Percentiles rank a stretch among this genome's conserved stretches.
phyloP scores from a whole-genome alignment of 176 grass and related monocot species.

The Miscanthus lutarioriparius region DNA sequence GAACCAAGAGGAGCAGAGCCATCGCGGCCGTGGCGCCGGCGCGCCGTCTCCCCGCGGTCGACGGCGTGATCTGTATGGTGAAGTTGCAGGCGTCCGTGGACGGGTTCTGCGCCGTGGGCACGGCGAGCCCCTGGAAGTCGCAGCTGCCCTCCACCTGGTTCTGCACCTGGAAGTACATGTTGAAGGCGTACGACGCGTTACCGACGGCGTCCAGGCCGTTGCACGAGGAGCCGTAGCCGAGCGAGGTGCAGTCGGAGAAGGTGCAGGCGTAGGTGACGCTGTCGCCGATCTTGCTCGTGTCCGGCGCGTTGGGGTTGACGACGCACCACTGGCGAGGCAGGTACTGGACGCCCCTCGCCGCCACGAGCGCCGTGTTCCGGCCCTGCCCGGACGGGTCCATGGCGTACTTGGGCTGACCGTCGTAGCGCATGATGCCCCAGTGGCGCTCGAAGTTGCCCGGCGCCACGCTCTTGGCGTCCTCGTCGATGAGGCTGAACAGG shows the following conservation, averaged over 20 bases:
- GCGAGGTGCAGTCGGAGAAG: slow-evolving; percentile 69
- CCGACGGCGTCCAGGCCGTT: slow-evolving; percentile 71
- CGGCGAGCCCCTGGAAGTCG: slow-evolving; percentile 52
- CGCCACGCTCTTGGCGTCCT: slow-evolving; percentile 64
- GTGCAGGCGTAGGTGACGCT: slow-evolving; percentile 65
- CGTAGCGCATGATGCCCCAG: slow-evolving; percentile 73
- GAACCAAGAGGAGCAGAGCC: background rate
- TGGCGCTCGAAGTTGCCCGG: slow-evolving; percentile 87
- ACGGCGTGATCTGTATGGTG: slow-evolving; percentile 61
- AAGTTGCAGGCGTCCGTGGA: slow-evolving; percentile 74
- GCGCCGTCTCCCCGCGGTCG: background rate
- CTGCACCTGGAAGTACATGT: slow-evolving; percentile 82
- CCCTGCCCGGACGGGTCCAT: slow-evolving; percentile 64
- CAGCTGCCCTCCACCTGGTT: slow-evolving; percentile 62
- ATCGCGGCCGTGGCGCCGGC: background rate
- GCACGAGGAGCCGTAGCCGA: slow-evolving; percentile 68
- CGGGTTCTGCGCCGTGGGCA: slow-evolving; percentile 54
- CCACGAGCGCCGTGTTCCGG: slow-evolving; percentile 42
- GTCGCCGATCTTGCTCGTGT: slow-evolving; percentile 40
- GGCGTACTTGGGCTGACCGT: slow-evolving; percentile 70
- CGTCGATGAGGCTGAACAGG: slow-evolving; percentile 80
- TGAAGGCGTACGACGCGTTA: slow-evolving; percentile 86
- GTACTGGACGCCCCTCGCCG: slow-evolving; percentile 49
- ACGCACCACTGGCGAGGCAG: slow-evolving; percentile 67
- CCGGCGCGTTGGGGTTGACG: slow-evolving; percentile 23